Percentiles rank a stretch among this genome's conserved stretches.
phyloP scores from a whole-genome alignment of 2,329 filamentous ascomycete genomes.

The Bipolaris cookei region DNA sequence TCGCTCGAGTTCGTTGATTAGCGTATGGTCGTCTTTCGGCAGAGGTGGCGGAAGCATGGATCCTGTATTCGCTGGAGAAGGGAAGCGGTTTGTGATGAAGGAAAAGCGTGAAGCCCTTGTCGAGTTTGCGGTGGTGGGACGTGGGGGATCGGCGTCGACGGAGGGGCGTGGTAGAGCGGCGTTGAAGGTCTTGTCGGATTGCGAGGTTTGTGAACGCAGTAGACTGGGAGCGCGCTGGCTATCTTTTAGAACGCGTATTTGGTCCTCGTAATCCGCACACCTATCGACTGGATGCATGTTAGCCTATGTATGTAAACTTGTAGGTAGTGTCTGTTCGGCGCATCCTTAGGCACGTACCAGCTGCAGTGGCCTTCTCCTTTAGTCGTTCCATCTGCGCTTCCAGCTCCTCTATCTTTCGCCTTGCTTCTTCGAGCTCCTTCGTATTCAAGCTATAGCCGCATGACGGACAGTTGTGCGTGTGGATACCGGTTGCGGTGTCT shows the following conservation, averaged over 20 bases:
- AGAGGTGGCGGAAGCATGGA: conserved; percentile 44
- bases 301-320: conserved; percentile 5
- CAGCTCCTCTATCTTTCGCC: conserved; percentile 59
- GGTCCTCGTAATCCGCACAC: conserved; percentile 80
- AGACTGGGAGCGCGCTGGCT: conserved; percentile 1
- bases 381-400: conserved; percentile 73
- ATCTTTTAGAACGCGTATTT: conserved; percentile 63
- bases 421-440: conserved; percentile 27
- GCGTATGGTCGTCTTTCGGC: conserved; percentile 47
- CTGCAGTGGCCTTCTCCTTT: conserved; percentile 72
- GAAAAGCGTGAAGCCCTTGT: conserved; percentile 51
- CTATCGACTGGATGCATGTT: conserved; percentile 55
- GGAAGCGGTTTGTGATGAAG: conserved; percentile 51
- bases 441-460: conserved; percentile 37
- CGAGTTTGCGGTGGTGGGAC: conserved; percentile 38
- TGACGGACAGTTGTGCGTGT: conserved; percentile 38
- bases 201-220: conserved; percentile 16
- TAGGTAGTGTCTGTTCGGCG: background rate
- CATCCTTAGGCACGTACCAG: conserved; percentile 52
- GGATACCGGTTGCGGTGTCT: conserved; percentile 23
- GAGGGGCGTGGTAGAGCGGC: conserved; percentile 23
- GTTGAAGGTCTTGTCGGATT: conserved; percentile 26
- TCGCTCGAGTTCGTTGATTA: conserved; percentile 68
- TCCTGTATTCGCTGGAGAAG: conserved; percentile 38
- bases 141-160: conserved; percentile 30